Percentiles rank a stretch among this genome's conserved stretches.
These are phyloP conservation scores for Auriscalpium orientale DNA, from an alignment of 768 basidiomycete genomes.

Conservation along the genomic window DNA sequence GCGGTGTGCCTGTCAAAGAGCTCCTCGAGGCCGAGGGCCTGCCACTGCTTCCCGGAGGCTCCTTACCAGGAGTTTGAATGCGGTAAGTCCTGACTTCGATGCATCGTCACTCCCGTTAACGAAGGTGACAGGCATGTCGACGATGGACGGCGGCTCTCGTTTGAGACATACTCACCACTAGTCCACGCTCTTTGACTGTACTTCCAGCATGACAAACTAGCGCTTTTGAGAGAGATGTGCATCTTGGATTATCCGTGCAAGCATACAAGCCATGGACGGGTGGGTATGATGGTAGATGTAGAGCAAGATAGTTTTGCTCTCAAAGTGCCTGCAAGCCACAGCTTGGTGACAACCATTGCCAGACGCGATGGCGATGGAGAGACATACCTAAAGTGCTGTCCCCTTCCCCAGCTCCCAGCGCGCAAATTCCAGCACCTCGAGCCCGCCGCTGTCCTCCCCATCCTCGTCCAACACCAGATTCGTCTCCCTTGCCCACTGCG, in stretches of 20 bases:
- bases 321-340: not conserved
- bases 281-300: not conserved
- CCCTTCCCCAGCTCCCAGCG: slow-evolving; percentile 14
- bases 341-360: not conserved
- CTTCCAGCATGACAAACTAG: not conserved
- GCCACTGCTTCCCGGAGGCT: not conserved
- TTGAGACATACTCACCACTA: not conserved
- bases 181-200: not conserved
- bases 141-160: not conserved
- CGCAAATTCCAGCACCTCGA: slow-evolving; percentile 10
- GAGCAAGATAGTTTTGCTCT: not conserved
- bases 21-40: not conserved
- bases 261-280: not conserved
- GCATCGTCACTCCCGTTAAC: not conserved
- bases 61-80: not conserved
- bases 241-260: not conserved
- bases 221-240: not conserved
- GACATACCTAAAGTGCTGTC: not conserved
- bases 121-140: not conserved
- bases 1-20: not conserved
- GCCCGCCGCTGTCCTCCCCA: slow-evolving; percentile 4
- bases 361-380: not conserved
- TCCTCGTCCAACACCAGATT: slow-evolving; percentile 5
- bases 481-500: slow-evolving; percentile 11
- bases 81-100: not conserved